A percentile compares a stretch with the other conserved stretches of the same genome.
Conservation (phyloP, 106 monocot genomes). For the Dioscorea alata region DNA sequence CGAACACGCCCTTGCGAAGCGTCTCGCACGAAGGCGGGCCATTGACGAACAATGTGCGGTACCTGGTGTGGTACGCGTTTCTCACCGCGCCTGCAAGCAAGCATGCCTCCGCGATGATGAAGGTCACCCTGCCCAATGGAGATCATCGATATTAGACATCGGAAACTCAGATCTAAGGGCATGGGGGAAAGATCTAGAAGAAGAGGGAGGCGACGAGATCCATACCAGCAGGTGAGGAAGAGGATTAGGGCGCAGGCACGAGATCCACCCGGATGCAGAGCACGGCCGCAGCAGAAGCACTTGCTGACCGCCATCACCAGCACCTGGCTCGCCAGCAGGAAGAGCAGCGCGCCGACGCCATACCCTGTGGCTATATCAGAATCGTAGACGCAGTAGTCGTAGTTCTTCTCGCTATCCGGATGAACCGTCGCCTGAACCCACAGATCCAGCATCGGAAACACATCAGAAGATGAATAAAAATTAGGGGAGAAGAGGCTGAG, state of each 20-base stretch:
- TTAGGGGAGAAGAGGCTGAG: not conserved
- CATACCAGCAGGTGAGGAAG: slow-evolving; percentile 38
- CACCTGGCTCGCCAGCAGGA: slow-evolving; percentile 26
- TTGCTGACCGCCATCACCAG: slow-evolving; percentile 26
- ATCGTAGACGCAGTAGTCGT: slow-evolving; percentile 36
- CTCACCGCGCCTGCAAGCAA: slow-evolving; percentile 78
- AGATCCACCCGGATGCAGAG: slow-evolving; percentile 25
- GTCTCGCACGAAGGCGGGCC: slow-evolving; percentile 52
- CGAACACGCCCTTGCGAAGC: slow-evolving; percentile 80
- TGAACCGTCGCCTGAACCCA: slow-evolving; percentile 25
- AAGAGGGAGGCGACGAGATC: not conserved
- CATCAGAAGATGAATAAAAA: not conserved
- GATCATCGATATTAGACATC: not conserved
- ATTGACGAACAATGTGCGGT: slow-evolving; percentile 21
- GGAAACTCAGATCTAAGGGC: not conserved
- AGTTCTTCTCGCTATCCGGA: slow-evolving; percentile 29
- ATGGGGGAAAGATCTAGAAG: not conserved
- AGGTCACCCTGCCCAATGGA: slow-evolving; percentile 47
- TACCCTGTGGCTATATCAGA: slow-evolving; percentile 33
- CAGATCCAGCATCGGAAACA: not conserved
- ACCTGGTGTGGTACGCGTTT: slow-evolving; percentile 81
- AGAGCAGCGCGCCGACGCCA: slow-evolving; percentile 33
- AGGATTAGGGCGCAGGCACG: slow-evolving; percentile 40
- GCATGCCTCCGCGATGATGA: slow-evolving; percentile 81
- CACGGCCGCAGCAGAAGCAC: slow-evolving; percentile 47